Base-by-base conservation (phyloP, 257 asterid species). In the Solanum bulbocastanum region DNA sequence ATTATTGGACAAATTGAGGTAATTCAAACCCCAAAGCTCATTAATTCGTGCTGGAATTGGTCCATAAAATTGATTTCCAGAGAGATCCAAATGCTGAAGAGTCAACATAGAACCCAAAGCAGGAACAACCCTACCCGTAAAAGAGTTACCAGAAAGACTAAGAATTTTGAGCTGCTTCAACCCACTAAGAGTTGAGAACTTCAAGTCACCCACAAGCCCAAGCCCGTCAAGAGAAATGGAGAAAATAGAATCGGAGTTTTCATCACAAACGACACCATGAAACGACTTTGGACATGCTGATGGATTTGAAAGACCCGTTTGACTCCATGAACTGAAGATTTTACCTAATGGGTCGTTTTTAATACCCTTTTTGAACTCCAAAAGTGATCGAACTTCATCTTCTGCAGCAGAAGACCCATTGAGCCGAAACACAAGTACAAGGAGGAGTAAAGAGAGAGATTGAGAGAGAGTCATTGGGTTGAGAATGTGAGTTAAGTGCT, bases 71-170 rank as follows among this genome's bases (percentile, higher is more conserved):
- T 89, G 92, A 73, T 96, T 96, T 4, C 90, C 90, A 1, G 99
- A 96, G 65, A 96, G 97, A 96, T 96, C 99, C 83, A 96, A 83
- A 32, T 91, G 91, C 89, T 94, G 98, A 8, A 96, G 91, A 39
- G 98, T 86, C 83, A 91, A 83, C 92, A 96, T 93, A 66, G 83
- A 22, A 30, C 98, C 98, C 12, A 96, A 89, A 16, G 94, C 76
- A n/a, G 99, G 99, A 27, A 93, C 96, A 5, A 96, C 94, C 32
- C 99, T 93, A 13, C 99, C 99, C 33, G 98, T 88, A 56, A 96
- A 91, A 2, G 74, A 88, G 88, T 96, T 96, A 3, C 98, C 98
- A 1, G 96, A 89, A n/a, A 96, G 95, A 91, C 93, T 93, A 33
- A 96, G 92, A 75, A 92, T 93, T 83, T 84, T 92, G 37, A 96